Base-by-base conservation (phyloP, 169 alveolate species). In the Cryptosporidium xiaoi region DNA sequence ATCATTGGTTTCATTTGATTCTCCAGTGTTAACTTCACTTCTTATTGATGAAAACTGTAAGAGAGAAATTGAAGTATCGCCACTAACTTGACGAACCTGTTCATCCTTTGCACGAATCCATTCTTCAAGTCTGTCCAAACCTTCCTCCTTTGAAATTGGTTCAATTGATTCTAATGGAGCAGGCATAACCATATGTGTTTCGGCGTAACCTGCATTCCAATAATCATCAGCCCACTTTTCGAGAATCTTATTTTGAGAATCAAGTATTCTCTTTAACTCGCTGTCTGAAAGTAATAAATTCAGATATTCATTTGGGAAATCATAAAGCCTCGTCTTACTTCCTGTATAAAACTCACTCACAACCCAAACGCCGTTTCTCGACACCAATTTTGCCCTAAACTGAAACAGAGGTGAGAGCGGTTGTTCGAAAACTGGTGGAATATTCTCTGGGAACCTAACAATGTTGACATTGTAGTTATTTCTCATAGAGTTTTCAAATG, bases 401-500 rank as follows among this genome's bases (percentile, higher is more conserved):
- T 71, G 84, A 55, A 71, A 71, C 36, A 71, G 18, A 16, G 84
- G 84, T 16, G 84, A 53, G 20, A 71, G 31, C 20, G 34, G 67
- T 31, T 71, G 66, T 27, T 71, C 84, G 20, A 71, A 55, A 24
- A 33, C 29, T 2, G 66, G 24, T 18, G 84, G 69, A n/a, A 36
- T 31, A 20, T 58, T 71, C 12, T 71, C 68, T 34, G 84, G 84
- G 34, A 71, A 55, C 5, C 24, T 44, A 31, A 56, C 31, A n/a
- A 71, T 51, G 56, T 51, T 51, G 7, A 24, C 20, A 53, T 33
- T 29, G 27, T 16, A 20, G 3, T 29, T 33, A 3, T 29, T 33
- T 34, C 20, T 29, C 53, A 71, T 51, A 31, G 16, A 58, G 50
- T 33, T 71, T 62, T 71, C 69, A 55, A 71, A 71, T 34, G 84